Conservation (phyloP, 164 flowering plant genomes). For the Stephania yunnanensis region DNA sequence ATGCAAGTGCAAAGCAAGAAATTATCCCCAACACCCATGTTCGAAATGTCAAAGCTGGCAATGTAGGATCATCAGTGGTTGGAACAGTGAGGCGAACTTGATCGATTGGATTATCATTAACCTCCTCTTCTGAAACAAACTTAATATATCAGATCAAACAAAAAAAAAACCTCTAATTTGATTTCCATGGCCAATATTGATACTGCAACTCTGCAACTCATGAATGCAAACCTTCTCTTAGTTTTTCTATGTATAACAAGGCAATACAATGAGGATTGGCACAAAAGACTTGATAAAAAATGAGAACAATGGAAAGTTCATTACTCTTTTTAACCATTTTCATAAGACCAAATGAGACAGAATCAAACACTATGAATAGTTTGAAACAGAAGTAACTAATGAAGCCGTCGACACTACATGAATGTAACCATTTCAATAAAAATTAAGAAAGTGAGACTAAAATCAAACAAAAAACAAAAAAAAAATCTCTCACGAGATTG, state of each 20-base stretch:
- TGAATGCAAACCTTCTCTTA: too few species aligned
- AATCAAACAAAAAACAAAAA: too few species aligned
- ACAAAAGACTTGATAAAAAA: background rate
- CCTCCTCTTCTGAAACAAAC: conserved; percentile 7
- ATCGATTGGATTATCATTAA: conserved; percentile 11
- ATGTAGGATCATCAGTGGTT: conserved; percentile 41
- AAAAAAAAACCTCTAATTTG: background rate
- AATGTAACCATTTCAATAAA: too few species aligned
- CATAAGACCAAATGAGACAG: background rate
- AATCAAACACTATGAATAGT: background rate
- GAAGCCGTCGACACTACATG: background rate
- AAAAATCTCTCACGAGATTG: background rate
- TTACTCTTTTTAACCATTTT: background rate
- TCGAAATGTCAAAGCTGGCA: conserved; percentile 46
- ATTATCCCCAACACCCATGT: conserved; percentile 52
- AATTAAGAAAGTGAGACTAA: background rate
- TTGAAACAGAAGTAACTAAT: background rate
- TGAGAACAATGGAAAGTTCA: background rate
- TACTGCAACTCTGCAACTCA: too few species aligned
- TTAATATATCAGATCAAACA: background rate
- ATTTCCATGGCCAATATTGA: background rate
- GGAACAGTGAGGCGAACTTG: conserved; percentile 39
- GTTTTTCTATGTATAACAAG: background rate
- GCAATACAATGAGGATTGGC: background rate
- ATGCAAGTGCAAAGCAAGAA: conserved; percentile 34